Base-by-base conservation (phyloP, 179 eudicot species). In the Carnegiea gigantea region DNA sequence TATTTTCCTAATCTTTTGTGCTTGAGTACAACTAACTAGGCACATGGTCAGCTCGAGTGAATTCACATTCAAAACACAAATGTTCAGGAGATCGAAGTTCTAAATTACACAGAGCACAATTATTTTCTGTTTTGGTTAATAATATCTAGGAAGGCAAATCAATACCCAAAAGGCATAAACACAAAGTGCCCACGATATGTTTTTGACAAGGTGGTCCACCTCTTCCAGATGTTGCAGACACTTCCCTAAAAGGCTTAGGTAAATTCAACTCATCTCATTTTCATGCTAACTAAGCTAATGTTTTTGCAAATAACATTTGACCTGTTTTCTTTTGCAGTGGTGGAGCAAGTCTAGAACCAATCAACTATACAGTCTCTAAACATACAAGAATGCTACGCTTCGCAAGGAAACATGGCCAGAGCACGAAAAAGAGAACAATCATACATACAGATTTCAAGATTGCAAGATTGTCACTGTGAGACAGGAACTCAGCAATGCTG, bases 161-260 rank as follows among this genome's bases (percentile, higher is more conserved):
- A 28, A 11, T 74, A 46, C 17, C 21, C 36, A 24, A 26, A 23
- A 48, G 64, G 1, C 43, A 5, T 0, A 40, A 1, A 40, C 7
- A 40, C 43, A 40, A 40, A 53, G 4, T 75, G n/a, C 78, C 78
- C 26, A 49, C 30, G 64, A 75, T 75, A 64, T 75, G 78, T 49
- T 57, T 75, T 40, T 5, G 43, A 40, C 43, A 40, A 40, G 43
- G 43, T 1, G 43, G 43, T 40, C 43, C 43, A 5, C 43, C 43
- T 40, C 6, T 40, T 75, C 78, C 78, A 5, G 78, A 75, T 51
- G n/a, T 75, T 1, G 51, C 78, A 18, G 43, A 75, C 13, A 23
- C 44, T 28, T 24, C 44, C 64, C 30, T 75, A 6, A 17, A 26
- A 17, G 24, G 24, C 43, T 24, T 75, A 51, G 78, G 43, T 75